Base-by-base conservation (phyloP, 2,329 filamentous ascomycete genomes). In the Huntiella abstrusa region DNA sequence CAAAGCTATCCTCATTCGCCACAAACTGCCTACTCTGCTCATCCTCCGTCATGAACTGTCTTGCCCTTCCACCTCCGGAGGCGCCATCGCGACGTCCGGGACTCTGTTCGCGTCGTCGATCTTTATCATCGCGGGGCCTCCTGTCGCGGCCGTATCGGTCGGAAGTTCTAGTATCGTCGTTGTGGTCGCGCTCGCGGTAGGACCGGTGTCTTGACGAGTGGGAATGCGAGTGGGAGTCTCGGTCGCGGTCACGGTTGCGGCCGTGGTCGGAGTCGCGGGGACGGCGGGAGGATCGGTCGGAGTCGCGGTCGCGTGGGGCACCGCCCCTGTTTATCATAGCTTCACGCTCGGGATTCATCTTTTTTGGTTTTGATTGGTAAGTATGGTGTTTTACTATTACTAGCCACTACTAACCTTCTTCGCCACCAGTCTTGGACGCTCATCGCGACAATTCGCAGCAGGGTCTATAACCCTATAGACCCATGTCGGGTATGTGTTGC, bases 1-100 rank as follows among this genome's bases (percentile, higher is more conserved):
- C 91, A 57, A 98, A 98, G 53, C 81, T 79, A 65, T 98, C 91
- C 61, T 98, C 91, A 55, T 93, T 83, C 45, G 88, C 83, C 15
- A 96, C 83, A 70, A 91, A 98, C 57, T 80, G 73, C 19, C 77
- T 70, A 53, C 78, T 81, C 57, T 85, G 80, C 57, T 87, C 79
- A 55, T 86, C 82, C 58, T 85, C 75, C 49, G 80, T 80, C 51
- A 83, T 63, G 54, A 43, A 43, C 28, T 70, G 73, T 46, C 58
- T 61, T n/a, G 60, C 55, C 58, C 56, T 49, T 55, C 55, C 17
- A 57, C 52, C 16, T 55, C 50, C 46, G 55, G 55, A 33, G 55
- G 51, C 15, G 55, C 33, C n/a, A 19, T 35, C 19, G n/a, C 10
- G 37, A 22, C 8, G 28, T 6, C 32, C 41, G 22, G 8, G 17